Percentiles rank a stretch among this genome's conserved stretches.
Evolutionary conservation across 2,329 filamentous ascomycete genomes (phyloP).

Genomic region (Venturia effusa): DNA sequence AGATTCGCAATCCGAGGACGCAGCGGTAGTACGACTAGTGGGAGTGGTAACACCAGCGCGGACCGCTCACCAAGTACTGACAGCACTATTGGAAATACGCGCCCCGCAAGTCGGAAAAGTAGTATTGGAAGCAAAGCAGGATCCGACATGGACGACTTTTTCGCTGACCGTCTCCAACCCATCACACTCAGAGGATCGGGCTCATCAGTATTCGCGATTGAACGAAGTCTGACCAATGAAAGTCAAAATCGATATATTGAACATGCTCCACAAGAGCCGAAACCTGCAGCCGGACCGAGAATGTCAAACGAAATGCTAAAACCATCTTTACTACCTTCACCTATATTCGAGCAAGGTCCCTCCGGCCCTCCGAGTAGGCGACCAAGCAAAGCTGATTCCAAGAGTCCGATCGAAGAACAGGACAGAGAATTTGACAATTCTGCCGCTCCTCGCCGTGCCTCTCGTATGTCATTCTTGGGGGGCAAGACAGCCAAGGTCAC

Average conservation of each 20-base stretch:
- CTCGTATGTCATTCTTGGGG: constrained; percentile 8
- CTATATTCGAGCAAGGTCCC: constrained; percentile 8
- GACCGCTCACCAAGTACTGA: constrained; percentile 35
- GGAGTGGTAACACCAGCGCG: constrained; percentile 29
- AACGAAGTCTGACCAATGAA: not conserved
- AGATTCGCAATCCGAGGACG: constrained; percentile 50
- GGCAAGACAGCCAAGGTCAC: constrained; percentile 1
- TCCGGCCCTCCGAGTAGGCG: not conserved
- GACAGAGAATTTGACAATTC: not conserved
- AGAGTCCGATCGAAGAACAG: not conserved
- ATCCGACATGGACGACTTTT: constrained; percentile 34
- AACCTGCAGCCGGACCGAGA: not conserved
- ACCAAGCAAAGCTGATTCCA: not conserved
- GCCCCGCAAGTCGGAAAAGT: constrained; percentile 29
- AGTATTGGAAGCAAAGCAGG: constrained; percentile 28
- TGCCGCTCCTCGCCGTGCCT: constrained; percentile 1
- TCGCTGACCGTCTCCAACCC: constrained; percentile 33
- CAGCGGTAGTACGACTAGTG: constrained; percentile 48
- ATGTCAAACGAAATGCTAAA: not conserved
- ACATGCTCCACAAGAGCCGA: not conserved
- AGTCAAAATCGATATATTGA: not conserved
- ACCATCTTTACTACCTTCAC: constrained; percentile 10
- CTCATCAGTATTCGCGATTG: constrained; percentile 21
- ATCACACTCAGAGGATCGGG: constrained; percentile 34
- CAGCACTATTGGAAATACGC: constrained; percentile 27